phyloP scores from a whole-genome alignment of 202 grass and related monocot genomes.

The Zizania palustris region DNA sequence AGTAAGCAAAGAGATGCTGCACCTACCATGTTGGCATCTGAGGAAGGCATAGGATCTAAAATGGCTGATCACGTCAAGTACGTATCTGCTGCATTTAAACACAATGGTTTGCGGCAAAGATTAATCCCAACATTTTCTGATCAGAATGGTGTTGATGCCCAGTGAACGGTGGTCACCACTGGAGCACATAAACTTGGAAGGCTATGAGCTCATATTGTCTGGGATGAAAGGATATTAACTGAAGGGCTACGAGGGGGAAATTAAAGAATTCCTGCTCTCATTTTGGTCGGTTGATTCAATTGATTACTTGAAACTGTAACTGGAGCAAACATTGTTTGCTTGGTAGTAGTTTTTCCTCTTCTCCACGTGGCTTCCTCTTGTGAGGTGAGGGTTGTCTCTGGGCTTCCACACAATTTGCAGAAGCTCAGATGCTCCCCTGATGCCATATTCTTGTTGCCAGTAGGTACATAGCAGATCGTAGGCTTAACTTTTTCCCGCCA shows the following conservation, averaged over 20 bases:
- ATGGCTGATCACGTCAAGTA: constrained; percentile 19
- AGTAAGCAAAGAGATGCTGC: constrained; percentile 27
- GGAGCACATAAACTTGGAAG: constrained; percentile 20
- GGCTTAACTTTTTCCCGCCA: constrained; percentile 37
- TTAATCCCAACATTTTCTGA: constrained; percentile 42
- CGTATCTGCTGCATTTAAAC: constrained; percentile 6
- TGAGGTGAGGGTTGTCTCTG: constrained; percentile 65
- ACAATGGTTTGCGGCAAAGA: constrained; percentile 46
- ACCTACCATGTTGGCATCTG: not conserved
- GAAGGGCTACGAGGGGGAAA: constrained; percentile 37
- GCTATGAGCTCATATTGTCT: constrained; percentile 25
- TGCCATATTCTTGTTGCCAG: constrained; percentile 66
- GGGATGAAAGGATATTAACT: constrained; percentile 41
- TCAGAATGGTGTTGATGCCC: constrained; percentile 50
- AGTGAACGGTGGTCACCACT: constrained; percentile 27
- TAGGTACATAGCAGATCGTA: constrained; percentile 67
- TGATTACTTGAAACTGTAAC: constrained; percentile 48
- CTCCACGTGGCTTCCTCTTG: constrained; percentile 53
- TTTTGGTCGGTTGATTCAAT: constrained; percentile 43
- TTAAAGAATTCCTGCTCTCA: constrained; percentile 24
- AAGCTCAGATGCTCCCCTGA: constrained; percentile 68
- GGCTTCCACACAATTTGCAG: constrained; percentile 83
- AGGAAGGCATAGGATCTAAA: constrained; percentile 32
- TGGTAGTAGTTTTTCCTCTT: constrained; percentile 47
- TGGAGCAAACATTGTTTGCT: constrained; percentile 51